These are phyloP conservation scores for Acer campestre DNA, from an alignment of 345 rosid species.

Conservation along the genomic window DNA sequence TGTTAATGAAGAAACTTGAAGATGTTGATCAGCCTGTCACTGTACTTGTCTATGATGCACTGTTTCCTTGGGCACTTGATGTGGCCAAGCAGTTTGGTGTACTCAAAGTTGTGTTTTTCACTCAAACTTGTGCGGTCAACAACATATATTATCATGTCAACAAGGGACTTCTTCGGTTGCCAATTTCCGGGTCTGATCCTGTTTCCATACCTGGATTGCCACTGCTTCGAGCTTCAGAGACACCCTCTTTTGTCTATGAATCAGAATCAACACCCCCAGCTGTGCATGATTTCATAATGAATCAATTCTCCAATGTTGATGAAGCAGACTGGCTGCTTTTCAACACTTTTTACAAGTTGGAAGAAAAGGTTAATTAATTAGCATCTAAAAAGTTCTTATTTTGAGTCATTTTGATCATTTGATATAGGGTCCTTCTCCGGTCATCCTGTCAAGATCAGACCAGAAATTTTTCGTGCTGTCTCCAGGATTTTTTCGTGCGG, in stretches of 20 bases:
- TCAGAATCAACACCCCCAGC: slow-evolving; percentile 23
- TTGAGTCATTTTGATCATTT: too few species aligned
- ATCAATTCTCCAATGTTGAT: slow-evolving; percentile 32
- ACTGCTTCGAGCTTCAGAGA: slow-evolving; percentile 14
- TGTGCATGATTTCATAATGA: neutral
- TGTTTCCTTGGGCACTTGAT: slow-evolving; percentile 35
- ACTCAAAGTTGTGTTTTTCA: slow-evolving; percentile 30
- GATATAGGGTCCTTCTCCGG: too few species aligned
- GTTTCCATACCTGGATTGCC: slow-evolving; percentile 36
- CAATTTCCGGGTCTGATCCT: neutral
- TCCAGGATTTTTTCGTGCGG: too few species aligned
- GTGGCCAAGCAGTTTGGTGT: slow-evolving; percentile 34
- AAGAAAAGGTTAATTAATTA: neutral
- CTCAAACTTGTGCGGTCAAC: slow-evolving; percentile 35
- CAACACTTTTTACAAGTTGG: too few species aligned
- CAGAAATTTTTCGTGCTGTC: too few species aligned
- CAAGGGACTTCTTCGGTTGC: slow-evolving; percentile 18
- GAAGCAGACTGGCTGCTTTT: slow-evolving; percentile 21
- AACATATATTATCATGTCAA: slow-evolving; percentile 18
- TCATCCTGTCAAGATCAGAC: too few species aligned
- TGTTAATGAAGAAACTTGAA: slow-evolving; percentile 17
- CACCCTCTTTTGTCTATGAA: slow-evolving; percentile 26
- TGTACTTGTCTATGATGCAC: slow-evolving; percentile 28
- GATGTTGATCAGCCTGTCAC: neutral
- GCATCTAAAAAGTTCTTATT: too few species aligned